Conservation (phyloP, 2,329 filamentous ascomycete genomes). For the Sclerotinia borealis region DNA sequence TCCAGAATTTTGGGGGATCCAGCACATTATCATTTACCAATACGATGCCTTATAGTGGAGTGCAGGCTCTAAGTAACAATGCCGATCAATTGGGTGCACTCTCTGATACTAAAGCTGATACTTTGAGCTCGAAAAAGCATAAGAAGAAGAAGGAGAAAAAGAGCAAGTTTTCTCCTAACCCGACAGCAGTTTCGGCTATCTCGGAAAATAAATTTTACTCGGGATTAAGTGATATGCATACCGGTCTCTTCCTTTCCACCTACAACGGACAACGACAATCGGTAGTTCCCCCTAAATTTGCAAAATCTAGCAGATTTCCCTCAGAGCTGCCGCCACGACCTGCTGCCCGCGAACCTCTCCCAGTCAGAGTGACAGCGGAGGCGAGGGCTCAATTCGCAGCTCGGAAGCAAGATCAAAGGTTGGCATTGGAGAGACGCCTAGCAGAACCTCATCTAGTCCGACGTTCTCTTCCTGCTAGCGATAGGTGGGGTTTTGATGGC, state of each 20-base stretch:
- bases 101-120: background rate
- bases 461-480: background rate
- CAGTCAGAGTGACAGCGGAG: background rate
- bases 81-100: background rate
- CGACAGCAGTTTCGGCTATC: background rate
- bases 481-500: background rate
- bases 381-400: background rate
- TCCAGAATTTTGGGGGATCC: background rate
- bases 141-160: background rate
- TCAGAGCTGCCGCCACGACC: background rate
- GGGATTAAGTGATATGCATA: background rate
- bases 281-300: background rate
- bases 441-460: background rate
- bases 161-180: background rate
- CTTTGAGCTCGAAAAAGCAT: background rate
- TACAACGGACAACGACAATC: background rate
- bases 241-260: background rate
- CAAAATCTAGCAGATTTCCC: background rate
- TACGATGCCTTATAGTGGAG: background rate
- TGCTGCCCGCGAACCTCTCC: background rate
- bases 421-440: background rate
- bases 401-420: background rate
- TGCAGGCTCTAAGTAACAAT: background rate
- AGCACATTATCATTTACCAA: background rate
- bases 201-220: slow-evolving; percentile 1